Evolutionary conservation across 805 yeast genomes (phyloP).

Genomic region (Komagataella pastoris): DNA sequence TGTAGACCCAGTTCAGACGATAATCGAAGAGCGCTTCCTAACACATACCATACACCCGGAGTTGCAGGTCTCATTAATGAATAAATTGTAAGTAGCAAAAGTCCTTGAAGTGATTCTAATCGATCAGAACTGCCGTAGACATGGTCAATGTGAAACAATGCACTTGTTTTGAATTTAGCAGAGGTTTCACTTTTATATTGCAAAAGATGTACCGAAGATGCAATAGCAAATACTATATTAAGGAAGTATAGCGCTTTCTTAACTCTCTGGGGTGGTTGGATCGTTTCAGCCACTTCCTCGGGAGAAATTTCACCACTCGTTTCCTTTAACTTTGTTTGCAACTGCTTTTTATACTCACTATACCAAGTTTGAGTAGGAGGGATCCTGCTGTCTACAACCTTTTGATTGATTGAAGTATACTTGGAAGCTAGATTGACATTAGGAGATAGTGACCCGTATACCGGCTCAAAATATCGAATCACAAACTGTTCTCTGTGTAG

Average conservation of each 20-base stretch:
- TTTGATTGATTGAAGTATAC: constrained; percentile 30
- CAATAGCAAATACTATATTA: constrained; percentile 68
- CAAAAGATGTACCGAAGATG: constrained; percentile 61
- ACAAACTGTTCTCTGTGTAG: constrained; percentile 73
- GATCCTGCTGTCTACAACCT: constrained; percentile 12
- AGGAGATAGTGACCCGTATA: constrained; percentile 57
- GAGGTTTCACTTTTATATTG: constrained; percentile 53
- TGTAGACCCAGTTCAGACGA: constrained; percentile 82
- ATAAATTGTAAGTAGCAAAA: constrained; percentile 53
- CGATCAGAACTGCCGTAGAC: constrained; percentile 46
- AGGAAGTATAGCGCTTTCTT: constrained; percentile 54
- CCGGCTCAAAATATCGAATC: constrained; percentile 53
- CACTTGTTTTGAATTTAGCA: constrained; percentile 58
- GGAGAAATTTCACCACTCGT: constrained; percentile 14
- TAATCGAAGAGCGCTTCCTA: constrained; percentile 68
- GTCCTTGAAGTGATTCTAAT: constrained; percentile 61
- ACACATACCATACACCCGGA: constrained; percentile 88
- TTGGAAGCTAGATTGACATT: constrained; percentile 45
- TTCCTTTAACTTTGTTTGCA: constrained; percentile 13
- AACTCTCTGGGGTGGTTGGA: constrained; percentile 31
- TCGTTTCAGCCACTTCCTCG: constrained; percentile 19
- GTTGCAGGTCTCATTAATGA: constrained; percentile 80
- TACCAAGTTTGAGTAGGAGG: constrained; percentile 32
- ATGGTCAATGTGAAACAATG: constrained; percentile 42
- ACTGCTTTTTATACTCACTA: constrained; percentile 21